Evolutionary conservation across 495 filamentous ascomycete genomes (phyloP).

Genomic region (Xylaria intraflava): DNA sequence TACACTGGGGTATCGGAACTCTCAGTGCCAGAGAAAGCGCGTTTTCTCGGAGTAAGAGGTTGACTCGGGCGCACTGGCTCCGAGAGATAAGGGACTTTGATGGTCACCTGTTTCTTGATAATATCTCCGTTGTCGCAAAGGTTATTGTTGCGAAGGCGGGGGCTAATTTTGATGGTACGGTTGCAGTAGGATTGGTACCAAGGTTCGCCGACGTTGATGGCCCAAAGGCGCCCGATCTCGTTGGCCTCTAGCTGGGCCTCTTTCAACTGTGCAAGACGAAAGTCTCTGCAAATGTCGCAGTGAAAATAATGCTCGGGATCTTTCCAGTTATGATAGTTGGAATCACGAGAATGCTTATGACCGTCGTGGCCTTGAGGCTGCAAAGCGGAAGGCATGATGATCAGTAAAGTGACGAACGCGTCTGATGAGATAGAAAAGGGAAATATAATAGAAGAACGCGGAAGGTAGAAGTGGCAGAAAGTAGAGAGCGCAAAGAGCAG

Average conservation of each 20-base stretch:
- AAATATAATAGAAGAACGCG: not conserved
- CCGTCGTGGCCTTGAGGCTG: not conserved
- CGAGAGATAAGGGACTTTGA: not conserved
- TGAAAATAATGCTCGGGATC: constrained; percentile 4
- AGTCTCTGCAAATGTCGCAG: constrained; percentile 8
- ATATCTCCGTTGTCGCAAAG: not conserved
- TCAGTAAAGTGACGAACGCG: constrained; percentile 1
- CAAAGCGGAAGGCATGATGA: constrained; percentile 3
- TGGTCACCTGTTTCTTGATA: constrained; percentile 1
- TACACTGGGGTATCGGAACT: not conserved
- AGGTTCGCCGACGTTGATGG: not conserved
- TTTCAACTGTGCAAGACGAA: not conserved
- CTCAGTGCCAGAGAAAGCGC: not conserved
- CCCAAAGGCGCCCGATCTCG: not conserved
- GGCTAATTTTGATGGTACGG: not conserved
- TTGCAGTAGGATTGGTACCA: not conserved
- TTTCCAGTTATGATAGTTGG: constrained; percentile 2
- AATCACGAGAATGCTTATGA: not conserved
- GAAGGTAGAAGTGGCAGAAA: not conserved
- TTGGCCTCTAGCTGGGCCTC: not conserved
- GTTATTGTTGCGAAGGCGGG: not conserved
- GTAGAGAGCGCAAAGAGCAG: not conserved
- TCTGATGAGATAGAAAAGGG: not conserved
- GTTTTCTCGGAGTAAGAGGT: not conserved
- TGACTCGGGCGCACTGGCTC: not conserved